Evolutionary conservation across 2,329 filamentous ascomycete species (phyloP), one percentile per base, ranked within the genome.

Genomic region (Aspergillus sp.): DNA sequence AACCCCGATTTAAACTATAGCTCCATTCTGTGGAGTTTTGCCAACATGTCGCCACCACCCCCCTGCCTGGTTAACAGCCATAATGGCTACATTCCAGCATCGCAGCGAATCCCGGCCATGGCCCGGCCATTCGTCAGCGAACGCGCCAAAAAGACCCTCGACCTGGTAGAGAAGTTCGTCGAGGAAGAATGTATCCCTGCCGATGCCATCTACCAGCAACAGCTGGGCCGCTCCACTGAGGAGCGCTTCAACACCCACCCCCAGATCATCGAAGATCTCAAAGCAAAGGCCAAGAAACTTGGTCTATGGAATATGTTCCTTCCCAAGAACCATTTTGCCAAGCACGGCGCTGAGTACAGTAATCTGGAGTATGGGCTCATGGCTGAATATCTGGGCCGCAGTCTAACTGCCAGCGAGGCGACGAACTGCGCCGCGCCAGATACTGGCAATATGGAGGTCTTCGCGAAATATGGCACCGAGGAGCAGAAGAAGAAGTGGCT

Each of bases 291-390:
- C 45, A 85, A 82, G 70, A 83, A 88, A 66, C 83, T 96, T 27
- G 95, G 93, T 1, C 82, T 99, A 45, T 99, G 95, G 95, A 99
- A 99, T 78, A 90, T 99, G 88, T 99, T 99, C 82, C 78, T 99
- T 66, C 91, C 95, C 64, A 93, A 90, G 80, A 92, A 89, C 68
- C 92, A 97, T 79, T 98, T 97, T 83, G 91, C 89, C 75, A 17
- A 17, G 4, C 91, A 97, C 79, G 96, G 92, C 1, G 91, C 93
- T 21, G 95, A 95, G 31, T 97, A 91, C 80, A 91, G 87, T 60
- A 99, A 98, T 77, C 82, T 98, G 62, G 95, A 99, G 78, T 99
- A 99, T 73, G 95, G 93, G 15, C 80, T 98, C 68, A 98, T 98
- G 93, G 95, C 95, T n/a, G 95, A 99, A 80, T 90, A 91, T 79